Conservation (phyloP, 331 rosid genomes). For the Rhamnella rubrinervis region DNA sequence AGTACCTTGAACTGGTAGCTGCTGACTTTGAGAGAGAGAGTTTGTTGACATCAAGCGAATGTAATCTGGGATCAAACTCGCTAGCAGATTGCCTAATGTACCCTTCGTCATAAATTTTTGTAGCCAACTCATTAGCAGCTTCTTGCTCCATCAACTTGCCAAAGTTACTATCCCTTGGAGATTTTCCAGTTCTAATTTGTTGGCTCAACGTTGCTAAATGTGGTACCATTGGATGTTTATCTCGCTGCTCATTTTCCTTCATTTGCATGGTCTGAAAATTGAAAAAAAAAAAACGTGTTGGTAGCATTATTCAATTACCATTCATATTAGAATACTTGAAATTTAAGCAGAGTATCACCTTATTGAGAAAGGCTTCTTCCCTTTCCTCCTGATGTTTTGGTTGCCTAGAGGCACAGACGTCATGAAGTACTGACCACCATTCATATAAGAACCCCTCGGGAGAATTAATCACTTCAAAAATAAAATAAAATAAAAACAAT, state of each 20-base stretch:
- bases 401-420: constrained; percentile 8
- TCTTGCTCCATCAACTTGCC: constrained; percentile 17
- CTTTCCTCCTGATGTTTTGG: constrained; percentile 8
- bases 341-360: constrained; percentile 23
- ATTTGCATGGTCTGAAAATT: constrained; percentile 38
- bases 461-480: constrained; percentile 31
- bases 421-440: constrained; percentile 62
- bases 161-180: constrained; percentile 20
- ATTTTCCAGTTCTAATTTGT: constrained; percentile 22
- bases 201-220: constrained; percentile 4
- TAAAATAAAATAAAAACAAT: background rate
- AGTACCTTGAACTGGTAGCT: constrained; percentile 38
- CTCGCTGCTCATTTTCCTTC: constrained; percentile 18
- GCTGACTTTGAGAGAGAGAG: constrained; percentile 6
- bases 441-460: constrained; percentile 49
- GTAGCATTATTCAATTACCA: constrained; percentile 13
- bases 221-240: constrained; percentile 21
- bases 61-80: constrained; percentile 21
- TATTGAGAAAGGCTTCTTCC: constrained; percentile 22
- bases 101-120: constrained; percentile 6
- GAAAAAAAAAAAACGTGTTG: background rate
- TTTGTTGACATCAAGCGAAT: constrained; percentile 17
- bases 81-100: constrained; percentile 13
- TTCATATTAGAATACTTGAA: background rate
- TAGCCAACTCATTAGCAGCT: constrained; percentile 10